A percentile compares a stretch with the other conserved stretches of the same genome.
Evolutionary conservation across 2,329 filamentous ascomycete genomes (phyloP).

Genomic region (Ophiostoma sp.): DNA sequence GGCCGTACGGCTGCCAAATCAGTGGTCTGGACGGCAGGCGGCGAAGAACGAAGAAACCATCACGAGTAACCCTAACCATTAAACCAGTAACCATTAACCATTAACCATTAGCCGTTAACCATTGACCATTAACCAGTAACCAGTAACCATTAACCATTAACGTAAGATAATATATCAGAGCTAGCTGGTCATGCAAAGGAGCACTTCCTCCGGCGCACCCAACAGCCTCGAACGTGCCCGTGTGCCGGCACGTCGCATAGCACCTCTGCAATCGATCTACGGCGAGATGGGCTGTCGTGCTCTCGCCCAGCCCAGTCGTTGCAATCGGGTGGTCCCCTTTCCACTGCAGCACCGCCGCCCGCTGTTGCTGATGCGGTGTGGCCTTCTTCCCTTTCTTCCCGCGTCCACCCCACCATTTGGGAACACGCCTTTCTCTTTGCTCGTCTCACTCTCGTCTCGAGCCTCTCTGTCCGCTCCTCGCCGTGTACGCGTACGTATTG

Average conservation of each 20-base stretch:
- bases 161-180: too few species aligned
- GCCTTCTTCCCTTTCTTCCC: neutral
- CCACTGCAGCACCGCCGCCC: neutral
- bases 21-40: neutral
- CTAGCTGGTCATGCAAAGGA: neutral
- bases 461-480: neutral
- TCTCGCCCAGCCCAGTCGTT: too few species aligned
- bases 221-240: too few species aligned
- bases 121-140: too few species aligned
- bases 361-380: neutral
- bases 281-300: too few species aligned
- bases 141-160: too few species aligned
- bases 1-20: neutral
- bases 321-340: neutral
- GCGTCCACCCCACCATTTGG: neutral
- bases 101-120: too few species aligned
- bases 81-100: neutral
- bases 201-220: slow-evolving; percentile 4
- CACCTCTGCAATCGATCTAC: too few species aligned
- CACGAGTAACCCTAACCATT: neutral
- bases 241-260: too few species aligned
- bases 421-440: neutral
- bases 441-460: neutral
- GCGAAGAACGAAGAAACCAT: neutral
- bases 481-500: too few species aligned